phyloP scores from a whole-genome alignment of 352 stramenopile genomes.

The Pythium brachiatum region DNA sequence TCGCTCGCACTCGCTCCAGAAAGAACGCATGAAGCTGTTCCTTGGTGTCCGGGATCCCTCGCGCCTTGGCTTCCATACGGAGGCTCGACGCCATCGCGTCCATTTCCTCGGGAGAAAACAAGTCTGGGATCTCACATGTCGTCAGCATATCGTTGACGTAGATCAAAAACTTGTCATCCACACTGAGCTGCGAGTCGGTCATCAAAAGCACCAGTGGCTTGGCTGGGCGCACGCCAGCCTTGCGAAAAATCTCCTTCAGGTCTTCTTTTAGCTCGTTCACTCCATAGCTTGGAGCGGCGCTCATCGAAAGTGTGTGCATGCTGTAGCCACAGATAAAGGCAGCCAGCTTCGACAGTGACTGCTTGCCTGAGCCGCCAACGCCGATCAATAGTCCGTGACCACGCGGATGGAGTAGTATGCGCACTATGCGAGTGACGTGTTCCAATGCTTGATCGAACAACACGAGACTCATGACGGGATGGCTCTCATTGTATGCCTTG shows the following conservation, averaged over 20 bases:
- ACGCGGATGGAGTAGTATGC: conserved; percentile 70
- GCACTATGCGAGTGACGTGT: conserved; percentile 85
- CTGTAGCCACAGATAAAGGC: conserved; percentile 82
- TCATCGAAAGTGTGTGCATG: conserved; percentile 65
- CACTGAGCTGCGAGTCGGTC: conserved; percentile 81
- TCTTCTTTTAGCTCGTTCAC: conserved; percentile 85
- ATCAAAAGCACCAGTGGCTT: conserved; percentile 87
- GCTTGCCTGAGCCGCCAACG: conserved; percentile 86
- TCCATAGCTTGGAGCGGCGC: conserved; percentile 55
- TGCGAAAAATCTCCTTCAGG: conserved; percentile 88
- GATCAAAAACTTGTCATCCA: conserved; percentile 86
- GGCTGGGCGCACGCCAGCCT: conserved; percentile 81
- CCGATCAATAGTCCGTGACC: conserved; percentile 87
- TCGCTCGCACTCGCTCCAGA: conserved; percentile 80
- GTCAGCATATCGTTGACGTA: conserved; percentile 85
- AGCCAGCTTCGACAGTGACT: conserved; percentile 88
- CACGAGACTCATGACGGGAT: conserved; percentile 92
- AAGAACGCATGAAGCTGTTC: conserved; percentile 92
- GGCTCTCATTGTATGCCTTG: conserved; percentile 88
- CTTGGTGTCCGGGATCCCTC: conserved; percentile 85
- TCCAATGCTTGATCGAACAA: conserved; percentile 91
- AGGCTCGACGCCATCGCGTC: conserved; percentile 81
- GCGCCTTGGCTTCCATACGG: conserved; percentile 77
- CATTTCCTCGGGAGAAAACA: conserved; percentile 88
- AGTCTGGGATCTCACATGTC: conserved; percentile 68